Percentiles rank a stretch among this genome's conserved stretches.
These are phyloP conservation scores for Tetrahymena thermophila DNA, from an alignment of 73 alveolate genomes.

Conservation along the genomic window DNA sequence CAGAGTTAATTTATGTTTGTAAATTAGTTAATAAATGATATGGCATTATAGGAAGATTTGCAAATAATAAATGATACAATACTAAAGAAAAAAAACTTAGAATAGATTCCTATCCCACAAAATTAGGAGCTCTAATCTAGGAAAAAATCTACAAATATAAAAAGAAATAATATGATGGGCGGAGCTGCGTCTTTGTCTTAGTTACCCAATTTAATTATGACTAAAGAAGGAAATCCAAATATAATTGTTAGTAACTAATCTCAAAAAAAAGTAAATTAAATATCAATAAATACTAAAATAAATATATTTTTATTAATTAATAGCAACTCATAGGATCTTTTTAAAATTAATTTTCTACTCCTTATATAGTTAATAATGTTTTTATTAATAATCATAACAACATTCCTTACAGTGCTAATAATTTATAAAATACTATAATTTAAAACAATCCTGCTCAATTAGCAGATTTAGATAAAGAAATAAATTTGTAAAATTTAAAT, in stretches of 20 bases:
- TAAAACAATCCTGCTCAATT: neutral
- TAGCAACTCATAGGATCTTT: neutral
- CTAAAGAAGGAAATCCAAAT: neutral
- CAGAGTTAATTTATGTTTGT: neutral
- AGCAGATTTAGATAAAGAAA: neutral
- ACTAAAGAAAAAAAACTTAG: neutral
- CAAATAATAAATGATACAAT: neutral
- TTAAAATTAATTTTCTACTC: neutral
- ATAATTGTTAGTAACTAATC: neutral
- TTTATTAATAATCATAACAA: too few relatives aligned
- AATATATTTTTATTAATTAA: too few relatives aligned
- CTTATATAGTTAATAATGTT: neutral
- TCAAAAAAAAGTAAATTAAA: neutral
- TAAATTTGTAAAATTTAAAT: too few relatives aligned
- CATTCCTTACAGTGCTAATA: neutral
- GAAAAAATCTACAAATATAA: neutral
- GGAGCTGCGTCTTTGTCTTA: neutral
- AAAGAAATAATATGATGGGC: too few relatives aligned
- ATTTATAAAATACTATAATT: neutral
- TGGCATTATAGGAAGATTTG: neutral
- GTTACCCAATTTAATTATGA: too few relatives aligned
- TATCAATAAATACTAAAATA: too few relatives aligned
- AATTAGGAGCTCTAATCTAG: neutral
- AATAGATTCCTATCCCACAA: neutral
- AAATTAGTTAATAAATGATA: neutral